Conservation (phyloP, 306 rosid species). For the Trifolium subterraneum region DNA sequence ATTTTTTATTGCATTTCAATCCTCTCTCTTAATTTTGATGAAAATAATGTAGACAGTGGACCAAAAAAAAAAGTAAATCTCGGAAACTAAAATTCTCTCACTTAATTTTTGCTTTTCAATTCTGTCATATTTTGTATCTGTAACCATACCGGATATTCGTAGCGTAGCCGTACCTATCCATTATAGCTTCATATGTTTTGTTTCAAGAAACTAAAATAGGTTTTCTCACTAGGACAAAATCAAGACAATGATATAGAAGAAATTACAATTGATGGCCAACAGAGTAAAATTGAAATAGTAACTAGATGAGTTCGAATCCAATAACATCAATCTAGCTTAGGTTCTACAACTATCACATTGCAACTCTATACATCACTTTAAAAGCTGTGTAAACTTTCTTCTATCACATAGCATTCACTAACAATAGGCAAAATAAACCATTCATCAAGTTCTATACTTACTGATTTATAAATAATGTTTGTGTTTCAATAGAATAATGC, state of each 20-base stretch:
- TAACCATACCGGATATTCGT: too few species aligned
- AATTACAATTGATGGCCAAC: conserved; percentile 23
- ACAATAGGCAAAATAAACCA: conserved; percentile 32
- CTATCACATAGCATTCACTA: conserved; percentile 11
- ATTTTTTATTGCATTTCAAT: too few species aligned
- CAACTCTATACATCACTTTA: conserved; percentile 34
- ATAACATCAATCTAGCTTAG: conserved; percentile 34
- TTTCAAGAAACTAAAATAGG: not conserved
- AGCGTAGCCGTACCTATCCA: too few species aligned
- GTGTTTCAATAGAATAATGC: conserved; percentile 37
- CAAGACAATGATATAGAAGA: not conserved
- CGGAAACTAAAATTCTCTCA: too few species aligned
- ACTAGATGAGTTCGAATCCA: conserved; percentile 17
- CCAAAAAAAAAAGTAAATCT: too few species aligned
- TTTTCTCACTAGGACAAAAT: not conserved
- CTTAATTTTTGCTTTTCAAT: too few species aligned
- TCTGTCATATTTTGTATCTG: too few species aligned
- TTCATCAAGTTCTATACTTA: conserved; percentile 36
- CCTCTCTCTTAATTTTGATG: too few species aligned
- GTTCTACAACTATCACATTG: conserved; percentile 43
- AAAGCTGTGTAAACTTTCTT: conserved; percentile 37
- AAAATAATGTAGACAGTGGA: too few species aligned
- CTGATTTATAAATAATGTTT: conserved; percentile 29
- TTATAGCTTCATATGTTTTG: not conserved
- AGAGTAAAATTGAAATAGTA: conserved; percentile 28